Conservation (phyloP, 306 rosid genomes). For the Cucurbita ficifolia region DNA sequence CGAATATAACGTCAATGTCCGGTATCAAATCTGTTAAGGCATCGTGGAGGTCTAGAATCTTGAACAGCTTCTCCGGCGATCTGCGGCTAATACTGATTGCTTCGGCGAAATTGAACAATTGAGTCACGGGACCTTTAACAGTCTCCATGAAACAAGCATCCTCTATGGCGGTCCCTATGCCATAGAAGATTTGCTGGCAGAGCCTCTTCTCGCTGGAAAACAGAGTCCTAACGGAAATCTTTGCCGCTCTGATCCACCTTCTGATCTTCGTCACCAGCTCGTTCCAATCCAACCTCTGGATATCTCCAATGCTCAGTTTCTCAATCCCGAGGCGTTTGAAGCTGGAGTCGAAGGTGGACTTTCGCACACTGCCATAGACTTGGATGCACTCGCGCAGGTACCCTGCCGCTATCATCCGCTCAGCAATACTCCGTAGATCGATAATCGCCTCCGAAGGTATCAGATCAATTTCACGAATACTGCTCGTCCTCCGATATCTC, state of each 20-base stretch:
- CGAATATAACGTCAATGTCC: conserved; percentile 74
- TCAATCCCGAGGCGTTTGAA: conserved; percentile 62
- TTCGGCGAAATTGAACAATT: conserved; percentile 83
- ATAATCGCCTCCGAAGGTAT: conserved; percentile 54
- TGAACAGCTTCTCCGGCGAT: conserved; percentile 87
- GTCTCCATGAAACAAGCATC: conserved; percentile 95
- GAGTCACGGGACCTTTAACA: conserved; percentile 82
- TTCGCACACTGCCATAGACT: conserved; percentile 81
- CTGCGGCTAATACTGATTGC: conserved; percentile 82
- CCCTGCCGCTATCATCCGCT: conserved; percentile 77
- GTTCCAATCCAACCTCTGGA: conserved; percentile 86
- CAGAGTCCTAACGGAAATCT: conserved; percentile 58
- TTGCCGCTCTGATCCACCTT: conserved; percentile 81
- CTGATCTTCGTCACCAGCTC: conserved; percentile 78
- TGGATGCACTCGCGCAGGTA: conserved; percentile 82
- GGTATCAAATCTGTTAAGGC: conserved; percentile 74
- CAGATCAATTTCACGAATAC: conserved; percentile 95
- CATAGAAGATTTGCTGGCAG: conserved; percentile 76
- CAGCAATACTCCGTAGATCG: conserved; percentile 76
- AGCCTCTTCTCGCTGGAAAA: conserved; percentile 84
- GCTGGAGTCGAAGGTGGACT: conserved; percentile 63
- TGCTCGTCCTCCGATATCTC: conserved; percentile 55
- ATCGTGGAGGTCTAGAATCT: conserved; percentile 84
- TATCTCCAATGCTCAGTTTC: conserved; percentile 82
- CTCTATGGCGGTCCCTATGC: conserved; percentile 60